Conservation (phyloP, 2,329 filamentous ascomycete species). For the Venturia effusa region DNA sequence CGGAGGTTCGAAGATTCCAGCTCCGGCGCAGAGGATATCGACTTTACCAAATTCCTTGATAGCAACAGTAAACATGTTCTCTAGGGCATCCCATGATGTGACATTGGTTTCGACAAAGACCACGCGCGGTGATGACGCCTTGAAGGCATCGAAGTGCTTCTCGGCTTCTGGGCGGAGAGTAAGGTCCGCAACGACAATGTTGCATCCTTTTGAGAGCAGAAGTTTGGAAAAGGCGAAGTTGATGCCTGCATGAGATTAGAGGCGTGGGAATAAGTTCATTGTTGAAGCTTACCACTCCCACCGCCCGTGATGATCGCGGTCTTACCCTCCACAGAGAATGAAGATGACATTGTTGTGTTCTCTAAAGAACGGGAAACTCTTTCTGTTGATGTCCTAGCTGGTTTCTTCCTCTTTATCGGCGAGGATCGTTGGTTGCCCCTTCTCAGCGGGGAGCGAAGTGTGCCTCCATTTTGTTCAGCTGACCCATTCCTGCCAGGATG, state of each 20-base stretch:
- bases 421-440: not conserved
- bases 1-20: slow-evolving; percentile 38
- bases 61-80: slow-evolving; percentile 23
- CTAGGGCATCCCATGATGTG: slow-evolving; percentile 24
- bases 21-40: slow-evolving; percentile 40
- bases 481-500: not conserved
- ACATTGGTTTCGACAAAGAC: slow-evolving; percentile 36
- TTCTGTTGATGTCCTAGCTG: too few relatives aligned
- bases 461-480: not conserved
- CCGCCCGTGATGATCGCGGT: slow-evolving; percentile 24
- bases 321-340: slow-evolving; percentile 11
- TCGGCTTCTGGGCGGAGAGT: slow-evolving; percentile 36
- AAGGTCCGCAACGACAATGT: slow-evolving; percentile 39
- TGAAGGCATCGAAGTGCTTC: slow-evolving; percentile 24
- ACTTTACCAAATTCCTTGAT: slow-evolving; percentile 23
- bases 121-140: slow-evolving; percentile 22
- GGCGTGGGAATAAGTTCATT: not conserved
- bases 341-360: not conserved
- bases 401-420: too few relatives aligned
- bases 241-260: slow-evolving; percentile 29
- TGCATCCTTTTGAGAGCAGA: slow-evolving; percentile 34
- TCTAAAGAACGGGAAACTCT: too few relatives aligned
- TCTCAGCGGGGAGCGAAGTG: not conserved
- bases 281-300: slow-evolving; percentile 17
- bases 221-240: slow-evolving; percentile 36